Percentiles rank a stretch among this genome's conserved stretches.
These are phyloP conservation scores for Aspergillus panamensis DNA, from an alignment of 495 filamentous ascomycete species.

Conservation along the genomic window DNA sequence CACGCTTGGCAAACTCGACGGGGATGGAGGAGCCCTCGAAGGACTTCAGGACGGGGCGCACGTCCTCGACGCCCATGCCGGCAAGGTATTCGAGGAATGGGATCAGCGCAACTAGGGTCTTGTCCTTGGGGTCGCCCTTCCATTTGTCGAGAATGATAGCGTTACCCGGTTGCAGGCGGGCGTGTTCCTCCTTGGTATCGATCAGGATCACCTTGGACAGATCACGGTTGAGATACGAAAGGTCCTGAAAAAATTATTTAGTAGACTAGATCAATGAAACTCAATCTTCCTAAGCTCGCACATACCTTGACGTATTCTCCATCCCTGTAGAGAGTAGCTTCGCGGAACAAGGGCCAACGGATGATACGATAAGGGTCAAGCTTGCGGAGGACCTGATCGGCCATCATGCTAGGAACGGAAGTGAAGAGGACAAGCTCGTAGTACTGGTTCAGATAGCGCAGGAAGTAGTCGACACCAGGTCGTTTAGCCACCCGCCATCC, in stretches of 20 bases:
- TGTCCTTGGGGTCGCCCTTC: conserved; percentile 78
- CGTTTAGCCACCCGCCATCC: conserved; percentile 96
- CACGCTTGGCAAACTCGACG: conserved; percentile 82
- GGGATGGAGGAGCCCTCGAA: conserved; percentile 86
- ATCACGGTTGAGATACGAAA: conserved; percentile 93
- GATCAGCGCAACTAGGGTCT: conserved; percentile 79
- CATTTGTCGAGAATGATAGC: conserved; percentile 87
- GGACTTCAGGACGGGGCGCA: conserved; percentile 77
- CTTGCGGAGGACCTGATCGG: conserved; percentile 84
- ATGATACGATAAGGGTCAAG: conserved; percentile 95
- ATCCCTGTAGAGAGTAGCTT: conserved; percentile 91
- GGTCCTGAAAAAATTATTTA: conserved; percentile 55
- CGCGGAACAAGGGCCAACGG: conserved; percentile 90
- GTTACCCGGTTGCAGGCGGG: conserved; percentile 84
- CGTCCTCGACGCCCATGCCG: conserved; percentile 85
- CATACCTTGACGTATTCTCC: conserved; percentile 94
- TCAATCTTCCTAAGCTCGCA: not conserved
- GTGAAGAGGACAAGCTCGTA: conserved; percentile 98
- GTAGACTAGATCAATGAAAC: not conserved
- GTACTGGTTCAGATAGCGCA: conserved; percentile 93
- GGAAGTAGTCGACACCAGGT: conserved; percentile 93
- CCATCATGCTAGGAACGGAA: conserved; percentile 72
- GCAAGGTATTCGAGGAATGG: conserved; percentile 96
- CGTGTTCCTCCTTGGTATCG: conserved; percentile 78
- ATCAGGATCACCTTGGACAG: conserved; percentile 90